These are phyloP conservation scores for Centella asiatica DNA, from an alignment of 129 eudicot genomes.

Conservation along the genomic window DNA sequence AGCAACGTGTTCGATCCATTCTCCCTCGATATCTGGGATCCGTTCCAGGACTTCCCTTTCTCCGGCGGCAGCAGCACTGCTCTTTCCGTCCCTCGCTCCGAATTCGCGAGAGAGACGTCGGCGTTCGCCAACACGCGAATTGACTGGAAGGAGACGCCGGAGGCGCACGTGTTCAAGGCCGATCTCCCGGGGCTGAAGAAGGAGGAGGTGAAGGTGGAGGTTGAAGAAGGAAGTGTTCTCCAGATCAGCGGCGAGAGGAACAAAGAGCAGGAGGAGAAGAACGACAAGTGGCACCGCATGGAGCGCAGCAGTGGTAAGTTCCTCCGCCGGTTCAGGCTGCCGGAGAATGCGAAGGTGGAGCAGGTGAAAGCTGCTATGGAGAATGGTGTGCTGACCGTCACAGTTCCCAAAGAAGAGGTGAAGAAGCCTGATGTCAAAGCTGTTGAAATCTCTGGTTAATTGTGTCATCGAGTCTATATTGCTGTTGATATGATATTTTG, in stretches of 20 bases:
- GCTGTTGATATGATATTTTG: no score
- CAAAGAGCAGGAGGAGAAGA: constrained; percentile 22
- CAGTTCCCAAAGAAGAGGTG: constrained; percentile 27
- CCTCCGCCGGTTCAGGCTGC: constrained; percentile 30
- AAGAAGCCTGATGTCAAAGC: constrained; percentile 28
- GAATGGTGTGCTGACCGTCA: constrained; percentile 30
- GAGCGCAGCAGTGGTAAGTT: constrained; percentile 36
- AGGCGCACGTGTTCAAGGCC: constrained; percentile 33
- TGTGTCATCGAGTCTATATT: no score
- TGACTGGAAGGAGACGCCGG: constrained; percentile 39
- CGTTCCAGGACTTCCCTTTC: constrained; percentile 21
- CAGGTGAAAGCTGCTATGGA: constrained; percentile 27
- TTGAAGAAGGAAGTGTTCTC: constrained; percentile 25
- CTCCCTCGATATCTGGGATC: constrained; percentile 31
- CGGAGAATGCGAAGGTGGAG: constrained; percentile 29
- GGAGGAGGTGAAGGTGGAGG: constrained; percentile 33
- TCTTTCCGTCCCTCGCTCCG: constrained; percentile 7
- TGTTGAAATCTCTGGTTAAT: constrained; percentile 26
- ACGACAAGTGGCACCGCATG: constrained; percentile 29
- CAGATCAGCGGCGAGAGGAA: constrained; percentile 38
- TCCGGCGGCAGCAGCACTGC: no score
- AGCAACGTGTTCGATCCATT: constrained; percentile 32
- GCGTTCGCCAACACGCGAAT: constrained; percentile 20
- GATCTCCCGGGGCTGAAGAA: constrained; percentile 34
- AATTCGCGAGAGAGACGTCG: constrained; percentile 11